Evolutionary conservation across 2,329 filamentous ascomycete species (phyloP).

Genomic region (Aureobasidium sp.): DNA sequence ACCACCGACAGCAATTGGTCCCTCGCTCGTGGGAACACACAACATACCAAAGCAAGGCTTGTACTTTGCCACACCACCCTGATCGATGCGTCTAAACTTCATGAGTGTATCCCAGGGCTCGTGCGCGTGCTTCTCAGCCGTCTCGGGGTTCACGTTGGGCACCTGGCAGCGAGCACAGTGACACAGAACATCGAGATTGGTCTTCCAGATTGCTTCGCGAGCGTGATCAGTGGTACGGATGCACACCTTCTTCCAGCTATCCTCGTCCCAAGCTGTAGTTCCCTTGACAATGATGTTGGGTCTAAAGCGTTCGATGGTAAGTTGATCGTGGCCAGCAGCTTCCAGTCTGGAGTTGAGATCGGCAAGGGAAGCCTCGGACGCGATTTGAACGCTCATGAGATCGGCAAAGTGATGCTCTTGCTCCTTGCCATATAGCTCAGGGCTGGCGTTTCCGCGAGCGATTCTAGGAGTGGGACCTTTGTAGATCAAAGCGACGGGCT

Average conservation of each 20-base stretch:
- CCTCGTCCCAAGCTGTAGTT: constrained; percentile 65
- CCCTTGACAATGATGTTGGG: constrained; percentile 70
- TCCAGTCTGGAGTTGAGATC: constrained; percentile 64
- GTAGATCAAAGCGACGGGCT: constrained; percentile 64
- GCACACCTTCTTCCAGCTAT: constrained; percentile 67
- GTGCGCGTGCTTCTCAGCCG: constrained; percentile 62
- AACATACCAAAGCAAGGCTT: constrained; percentile 76
- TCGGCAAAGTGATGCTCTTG: constrained; percentile 63
- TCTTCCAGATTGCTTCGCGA: constrained; percentile 37
- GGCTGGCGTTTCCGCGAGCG: constrained; percentile 62
- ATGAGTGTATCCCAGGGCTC: constrained; percentile 71
- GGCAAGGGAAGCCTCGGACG: constrained; percentile 59
- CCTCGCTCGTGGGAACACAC: constrained; percentile 63
- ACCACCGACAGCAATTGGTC: constrained; percentile 63
- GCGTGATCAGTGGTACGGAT: constrained; percentile 41
- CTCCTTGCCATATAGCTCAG: constrained; percentile 54
- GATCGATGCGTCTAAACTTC: constrained; percentile 66
- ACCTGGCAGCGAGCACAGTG: constrained; percentile 68
- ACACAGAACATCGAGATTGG: constrained; percentile 64
- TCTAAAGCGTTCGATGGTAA: constrained; percentile 68
- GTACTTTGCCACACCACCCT: constrained; percentile 64
- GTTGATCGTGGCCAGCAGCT: constrained; percentile 46
- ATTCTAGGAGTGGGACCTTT: constrained; percentile 66
- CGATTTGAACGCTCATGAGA: constrained; percentile 63
- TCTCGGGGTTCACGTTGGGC: constrained; percentile 71